Percentiles rank a stretch among this genome's conserved stretches.
Evolutionary conservation across 169 alveolate genomes (phyloP).

Genomic region (Neospora caninum): DNA sequence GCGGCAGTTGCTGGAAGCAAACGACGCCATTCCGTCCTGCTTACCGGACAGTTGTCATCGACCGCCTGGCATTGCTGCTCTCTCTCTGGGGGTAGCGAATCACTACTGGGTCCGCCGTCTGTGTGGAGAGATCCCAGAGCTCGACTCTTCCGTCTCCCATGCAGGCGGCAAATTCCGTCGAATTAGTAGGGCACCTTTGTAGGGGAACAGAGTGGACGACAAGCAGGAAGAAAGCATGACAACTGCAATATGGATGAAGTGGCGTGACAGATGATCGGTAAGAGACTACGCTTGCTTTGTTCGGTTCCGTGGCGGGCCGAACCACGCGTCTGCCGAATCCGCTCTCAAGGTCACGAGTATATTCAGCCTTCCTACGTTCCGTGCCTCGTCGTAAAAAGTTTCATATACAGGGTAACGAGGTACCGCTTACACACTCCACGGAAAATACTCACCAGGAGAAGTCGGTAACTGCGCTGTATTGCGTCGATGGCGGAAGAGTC

Average conservation of each 20-base stretch:
- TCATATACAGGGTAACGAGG: no score
- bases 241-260: not conserved
- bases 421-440: no score
- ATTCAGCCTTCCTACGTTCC: no score
- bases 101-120: constrained; percentile 70
- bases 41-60: constrained; percentile 67
- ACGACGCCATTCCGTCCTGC: not conserved
- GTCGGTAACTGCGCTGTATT: constrained; percentile 41
- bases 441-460: constrained; percentile 60
- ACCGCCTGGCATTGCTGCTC: not conserved
- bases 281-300: no score
- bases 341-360: no score
- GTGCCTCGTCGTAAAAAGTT: no score
- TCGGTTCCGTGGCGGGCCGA: no score
- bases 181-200: constrained; percentile 47
- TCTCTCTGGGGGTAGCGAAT: constrained; percentile 68
- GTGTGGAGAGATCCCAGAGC: constrained; percentile 88
- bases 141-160: constrained; percentile 92
- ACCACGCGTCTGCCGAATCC: no score
- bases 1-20: no score
- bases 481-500: constrained; percentile 41
- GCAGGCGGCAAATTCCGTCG: not conserved
- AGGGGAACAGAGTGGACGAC: not conserved
- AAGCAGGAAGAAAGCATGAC: not conserved
- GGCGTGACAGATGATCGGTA: no score